Conservation (phyloP, 768 basidiomycete genomes). For the Kwoniella sp. region DNA sequence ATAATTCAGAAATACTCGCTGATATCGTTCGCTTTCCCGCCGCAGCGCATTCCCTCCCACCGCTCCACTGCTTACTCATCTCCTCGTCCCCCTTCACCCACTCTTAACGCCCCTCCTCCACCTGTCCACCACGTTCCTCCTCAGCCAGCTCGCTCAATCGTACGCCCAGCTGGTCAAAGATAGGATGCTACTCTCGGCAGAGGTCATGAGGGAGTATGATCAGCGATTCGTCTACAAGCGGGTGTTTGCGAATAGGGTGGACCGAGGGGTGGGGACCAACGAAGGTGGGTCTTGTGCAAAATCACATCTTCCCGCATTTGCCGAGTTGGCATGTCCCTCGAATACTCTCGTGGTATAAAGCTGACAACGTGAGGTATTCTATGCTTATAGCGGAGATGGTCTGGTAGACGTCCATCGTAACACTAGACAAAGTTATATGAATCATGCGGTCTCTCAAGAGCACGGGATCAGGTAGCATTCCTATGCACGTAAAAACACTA, state of each 20-base stretch:
- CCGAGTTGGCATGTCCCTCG: too few relatives aligned
- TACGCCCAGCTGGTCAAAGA: conserved; percentile 53
- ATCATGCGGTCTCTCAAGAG: too few relatives aligned
- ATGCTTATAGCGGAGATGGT: conserved; percentile 1
- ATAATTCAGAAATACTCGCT: too few relatives aligned
- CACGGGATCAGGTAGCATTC: too few relatives aligned
- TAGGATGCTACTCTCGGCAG: conserved; percentile 47
- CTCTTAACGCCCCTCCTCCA: conserved; percentile 43
- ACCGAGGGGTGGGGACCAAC: conserved; percentile 48
- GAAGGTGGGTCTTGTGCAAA: conserved; percentile 44
- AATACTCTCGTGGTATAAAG: not conserved
- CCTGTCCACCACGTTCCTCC: conserved; percentile 40
- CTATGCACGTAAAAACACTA: too few relatives aligned
- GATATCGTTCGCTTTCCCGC: not conserved
- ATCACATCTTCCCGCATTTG: too few relatives aligned
- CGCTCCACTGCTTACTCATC: conserved; percentile 40
- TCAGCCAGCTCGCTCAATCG: conserved; percentile 40
- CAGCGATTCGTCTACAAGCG: conserved; percentile 53
- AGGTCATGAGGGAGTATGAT: conserved; percentile 57
- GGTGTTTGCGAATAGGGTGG: conserved; percentile 48
- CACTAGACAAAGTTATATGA: too few relatives aligned
- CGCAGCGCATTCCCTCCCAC: conserved; percentile 48
- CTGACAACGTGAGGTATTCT: not conserved
- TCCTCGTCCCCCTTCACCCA: conserved; percentile 45
- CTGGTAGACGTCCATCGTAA: not conserved